These are phyloP conservation scores for Mucor piriformis DNA, from an alignment of 371 early-diverging fungal genomes.

Conservation along the genomic window DNA sequence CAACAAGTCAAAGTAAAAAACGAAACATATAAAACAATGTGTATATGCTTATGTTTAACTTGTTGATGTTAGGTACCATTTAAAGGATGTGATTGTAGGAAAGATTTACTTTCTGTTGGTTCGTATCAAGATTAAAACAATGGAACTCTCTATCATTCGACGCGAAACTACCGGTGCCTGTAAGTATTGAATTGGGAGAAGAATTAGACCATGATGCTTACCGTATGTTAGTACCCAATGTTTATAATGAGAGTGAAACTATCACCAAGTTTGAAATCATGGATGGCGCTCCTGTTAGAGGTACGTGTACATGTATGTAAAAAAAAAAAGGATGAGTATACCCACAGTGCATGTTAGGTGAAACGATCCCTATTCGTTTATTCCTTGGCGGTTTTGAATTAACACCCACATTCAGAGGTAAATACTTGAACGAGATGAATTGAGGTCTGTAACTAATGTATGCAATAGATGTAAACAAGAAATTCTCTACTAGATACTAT, in stretches of 20 bases:
- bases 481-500: slow-evolving; percentile 96
- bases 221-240: slow-evolving; percentile 79
- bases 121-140: slow-evolving; percentile 98
- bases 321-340: no score
- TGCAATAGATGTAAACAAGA: slow-evolving; percentile 83
- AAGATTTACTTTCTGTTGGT: slow-evolving; percentile 98
- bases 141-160: slow-evolving; percentile 97
- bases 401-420: slow-evolving; percentile 81
- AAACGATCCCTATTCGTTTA: slow-evolving; percentile 96
- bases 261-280: slow-evolving; percentile 98
- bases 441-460: no score
- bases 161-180: slow-evolving; percentile 94
- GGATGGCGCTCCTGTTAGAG: slow-evolving; percentile 98
- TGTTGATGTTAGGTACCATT: slow-evolving; percentile 67
- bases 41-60: neutral
- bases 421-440: no score
- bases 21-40: slow-evolving; percentile 8
- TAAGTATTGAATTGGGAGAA: no score
- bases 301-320: no score
- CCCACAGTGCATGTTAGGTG: no score
- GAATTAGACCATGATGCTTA: no score
- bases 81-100: slow-evolving; percentile 98
- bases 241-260: slow-evolving; percentile 97
- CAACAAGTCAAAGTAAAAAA: slow-evolving; percentile 90
- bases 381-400: slow-evolving; percentile 97